Evolutionary conservation across 192 early-diverging fungal species (phyloP).

Genomic region (Podila horticola): DNA sequence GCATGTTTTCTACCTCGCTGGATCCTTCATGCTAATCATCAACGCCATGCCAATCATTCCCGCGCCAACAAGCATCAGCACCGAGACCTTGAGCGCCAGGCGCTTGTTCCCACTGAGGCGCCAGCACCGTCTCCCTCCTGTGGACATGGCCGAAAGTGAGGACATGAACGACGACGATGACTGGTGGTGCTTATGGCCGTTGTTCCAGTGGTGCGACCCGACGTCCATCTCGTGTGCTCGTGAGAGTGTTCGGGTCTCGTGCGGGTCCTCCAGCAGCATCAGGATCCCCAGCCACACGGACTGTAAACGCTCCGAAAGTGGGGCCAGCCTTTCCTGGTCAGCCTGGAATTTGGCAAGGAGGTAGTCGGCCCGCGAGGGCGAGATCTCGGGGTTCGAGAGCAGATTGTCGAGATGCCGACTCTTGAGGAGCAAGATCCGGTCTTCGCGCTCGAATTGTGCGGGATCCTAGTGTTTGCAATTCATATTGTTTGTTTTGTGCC

Average conservation of each 20-base stretch:
- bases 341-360: background rate
- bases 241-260: background rate
- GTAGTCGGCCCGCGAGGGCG: background rate
- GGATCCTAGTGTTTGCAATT: conserved; percentile 11
- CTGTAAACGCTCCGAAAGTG: conserved; percentile 16
- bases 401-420: conserved; percentile 35
- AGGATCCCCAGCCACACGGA: conserved; percentile 26
- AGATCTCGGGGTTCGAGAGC: conserved; percentile 2
- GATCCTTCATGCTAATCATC: conserved; percentile 9
- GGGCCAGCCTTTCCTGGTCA: conserved; percentile 14
- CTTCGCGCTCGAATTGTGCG: conserved; percentile 10
- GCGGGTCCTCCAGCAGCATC: conserved; percentile 4
- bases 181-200: background rate
- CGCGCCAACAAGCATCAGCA: conserved; percentile 13
- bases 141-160: background rate
- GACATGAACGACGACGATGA: background rate
- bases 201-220: background rate
- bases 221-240: background rate
- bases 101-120: conserved; percentile 13
- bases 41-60: conserved; percentile 43
- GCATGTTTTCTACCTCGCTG: background rate
- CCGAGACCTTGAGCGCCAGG: conserved; percentile 29
- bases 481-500: background rate
- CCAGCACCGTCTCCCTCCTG: background rate
- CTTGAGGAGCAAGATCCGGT: conserved; percentile 16